Conservation (phyloP, 2,329 filamentous ascomycete genomes). For the Penicillium sumatraense region DNA sequence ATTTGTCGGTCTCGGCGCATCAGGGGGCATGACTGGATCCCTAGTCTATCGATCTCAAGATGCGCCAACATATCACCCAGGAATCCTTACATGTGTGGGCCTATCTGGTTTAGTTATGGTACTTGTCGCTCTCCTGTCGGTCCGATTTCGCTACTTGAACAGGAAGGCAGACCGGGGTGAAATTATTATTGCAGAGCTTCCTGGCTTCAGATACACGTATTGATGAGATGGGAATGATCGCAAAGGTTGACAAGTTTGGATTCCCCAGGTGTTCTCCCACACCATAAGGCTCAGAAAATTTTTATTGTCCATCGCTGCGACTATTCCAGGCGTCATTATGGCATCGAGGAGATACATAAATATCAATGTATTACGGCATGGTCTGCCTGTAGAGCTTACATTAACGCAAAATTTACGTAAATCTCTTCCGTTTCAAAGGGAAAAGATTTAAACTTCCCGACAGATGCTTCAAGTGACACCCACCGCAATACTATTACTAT, state of each 20-base stretch:
- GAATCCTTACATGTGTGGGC: slow-evolving; percentile 19
- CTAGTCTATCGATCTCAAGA: slow-evolving; percentile 19
- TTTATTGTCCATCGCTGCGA: too few species aligned
- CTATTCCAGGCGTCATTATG: too few species aligned
- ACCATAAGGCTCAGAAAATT: too few species aligned
- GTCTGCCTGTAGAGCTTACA: too few species aligned
- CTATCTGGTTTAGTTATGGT: slow-evolving; percentile 26
- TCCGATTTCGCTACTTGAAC: slow-evolving; percentile 38
- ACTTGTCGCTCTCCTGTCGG: slow-evolving; percentile 27
- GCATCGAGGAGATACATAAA: too few species aligned
- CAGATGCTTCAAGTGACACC: too few species aligned
- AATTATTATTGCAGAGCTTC: slow-evolving; percentile 38
- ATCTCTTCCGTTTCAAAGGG: too few species aligned
- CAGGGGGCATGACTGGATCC: slow-evolving; percentile 17
- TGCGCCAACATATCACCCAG: slow-evolving; percentile 15
- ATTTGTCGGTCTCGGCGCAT: slow-evolving; percentile 21
- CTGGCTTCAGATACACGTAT: slow-evolving; percentile 39
- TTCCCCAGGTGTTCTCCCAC: too few species aligned
- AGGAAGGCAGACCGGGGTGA: slow-evolving; percentile 37
- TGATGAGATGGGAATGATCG: not conserved
- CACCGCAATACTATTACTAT: too few species aligned
- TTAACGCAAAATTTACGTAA: too few species aligned
- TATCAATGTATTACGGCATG: too few species aligned
- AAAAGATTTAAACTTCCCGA: too few species aligned
- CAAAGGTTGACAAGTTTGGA: not conserved